Percentiles rank a stretch among this genome's conserved stretches.
phyloP scores from a whole-genome alignment of 345 rosid species.

The Salix suchowensis region DNA sequence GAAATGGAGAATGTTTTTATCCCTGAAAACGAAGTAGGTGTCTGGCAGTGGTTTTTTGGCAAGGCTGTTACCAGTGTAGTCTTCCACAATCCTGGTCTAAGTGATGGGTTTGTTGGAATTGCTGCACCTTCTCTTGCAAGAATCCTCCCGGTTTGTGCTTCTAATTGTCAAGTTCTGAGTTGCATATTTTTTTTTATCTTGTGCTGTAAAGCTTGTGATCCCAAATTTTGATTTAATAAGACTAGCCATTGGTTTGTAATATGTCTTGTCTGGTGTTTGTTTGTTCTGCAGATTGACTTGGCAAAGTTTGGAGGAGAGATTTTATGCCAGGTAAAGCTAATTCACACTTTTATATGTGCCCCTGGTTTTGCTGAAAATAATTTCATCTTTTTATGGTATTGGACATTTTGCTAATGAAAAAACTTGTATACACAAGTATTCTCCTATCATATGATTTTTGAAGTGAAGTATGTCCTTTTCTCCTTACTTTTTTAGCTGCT shows the following conservation, averaged over 20 bases:
- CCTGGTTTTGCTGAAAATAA: background rate
- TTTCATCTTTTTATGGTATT: background rate
- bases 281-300: conserved; percentile 64
- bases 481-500: background rate
- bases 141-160: conserved; percentile 83
- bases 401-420: background rate
- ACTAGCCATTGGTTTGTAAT: conserved; percentile 20
- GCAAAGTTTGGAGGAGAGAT: conserved; percentile 92
- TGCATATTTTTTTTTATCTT: background rate
- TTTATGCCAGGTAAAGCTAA: conserved; percentile 74
- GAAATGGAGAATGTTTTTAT: conserved; percentile 85
- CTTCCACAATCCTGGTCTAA: conserved; percentile 60
- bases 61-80: conserved; percentile 70
- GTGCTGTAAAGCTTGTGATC: background rate
- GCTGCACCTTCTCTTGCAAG: conserved; percentile 95
- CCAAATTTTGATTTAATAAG: background rate
- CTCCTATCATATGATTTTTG: background rate
- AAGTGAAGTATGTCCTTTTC: background rate
- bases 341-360: conserved; percentile 2
- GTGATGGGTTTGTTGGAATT: conserved; percentile 85
- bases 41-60: conserved; percentile 96
- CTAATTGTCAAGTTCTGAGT: conserved; percentile 5
- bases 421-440: background rate
- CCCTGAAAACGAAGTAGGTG: conserved; percentile 86
- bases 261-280: conserved; percentile 4